These are phyloP conservation scores for Crassisporium funariophilum DNA, from an alignment of 768 basidiomycete species.

Conservation along the genomic window DNA sequence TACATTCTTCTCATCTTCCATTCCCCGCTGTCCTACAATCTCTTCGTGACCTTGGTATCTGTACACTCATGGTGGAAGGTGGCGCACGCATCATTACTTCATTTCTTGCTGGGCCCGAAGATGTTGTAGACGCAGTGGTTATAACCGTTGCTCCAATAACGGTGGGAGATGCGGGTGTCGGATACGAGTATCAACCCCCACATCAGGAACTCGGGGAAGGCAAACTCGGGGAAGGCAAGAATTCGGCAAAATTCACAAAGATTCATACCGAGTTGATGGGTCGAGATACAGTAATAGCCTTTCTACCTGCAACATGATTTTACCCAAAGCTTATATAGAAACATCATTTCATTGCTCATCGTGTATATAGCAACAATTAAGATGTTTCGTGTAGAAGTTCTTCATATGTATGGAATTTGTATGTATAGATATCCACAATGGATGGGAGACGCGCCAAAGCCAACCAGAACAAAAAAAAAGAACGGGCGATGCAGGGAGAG, in stretches of 20 bases:
- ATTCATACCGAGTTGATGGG: conserved; percentile 35
- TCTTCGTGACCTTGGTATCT: conserved; percentile 59
- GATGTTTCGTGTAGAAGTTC: background rate
- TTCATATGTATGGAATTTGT: background rate
- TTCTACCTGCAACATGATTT: too few relatives aligned
- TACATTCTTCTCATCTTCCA: conserved; percentile 24
- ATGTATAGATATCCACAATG: background rate
- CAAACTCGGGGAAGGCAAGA: background rate
- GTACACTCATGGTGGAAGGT: conserved; percentile 93
- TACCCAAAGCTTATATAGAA: too few relatives aligned
- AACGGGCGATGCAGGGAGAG: background rate
- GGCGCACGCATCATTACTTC: conserved; percentile 82
- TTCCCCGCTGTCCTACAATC: conserved; percentile 51
- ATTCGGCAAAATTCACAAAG: conserved; percentile 25
- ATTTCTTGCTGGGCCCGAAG: conserved; percentile 46
- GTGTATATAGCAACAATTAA: conserved; percentile 19
- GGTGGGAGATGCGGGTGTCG: conserved; percentile 73
- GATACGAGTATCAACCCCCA: conserved; percentile 37
- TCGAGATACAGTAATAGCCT: conserved; percentile 33
- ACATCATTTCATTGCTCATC: conserved; percentile 16
- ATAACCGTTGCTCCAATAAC: conserved; percentile 87
- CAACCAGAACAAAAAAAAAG: background rate
- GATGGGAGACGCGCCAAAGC: background rate
- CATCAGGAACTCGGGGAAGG: background rate
- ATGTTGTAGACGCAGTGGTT: conserved; percentile 70